Conservation (phyloP, 2,329 filamentous ascomycete species). For the Alternaria consortialis region DNA sequence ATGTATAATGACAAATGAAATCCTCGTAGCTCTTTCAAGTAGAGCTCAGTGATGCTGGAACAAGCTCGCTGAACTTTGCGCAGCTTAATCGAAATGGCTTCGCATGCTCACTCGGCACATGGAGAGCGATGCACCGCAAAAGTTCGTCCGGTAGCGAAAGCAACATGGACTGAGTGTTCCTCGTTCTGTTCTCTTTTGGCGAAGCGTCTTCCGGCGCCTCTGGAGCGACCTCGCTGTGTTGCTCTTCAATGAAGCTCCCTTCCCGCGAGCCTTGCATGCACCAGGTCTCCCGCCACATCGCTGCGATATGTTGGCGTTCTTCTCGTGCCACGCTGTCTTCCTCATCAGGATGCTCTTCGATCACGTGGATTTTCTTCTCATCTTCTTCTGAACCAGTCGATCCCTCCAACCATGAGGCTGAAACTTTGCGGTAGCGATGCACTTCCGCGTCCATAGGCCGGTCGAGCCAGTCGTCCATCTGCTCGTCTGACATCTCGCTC, state of each 20-base stretch:
- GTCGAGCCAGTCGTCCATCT: slow-evolving; percentile 32
- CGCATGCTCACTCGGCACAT: background rate
- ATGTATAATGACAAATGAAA: slow-evolving; percentile 5
- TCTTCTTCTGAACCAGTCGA: background rate
- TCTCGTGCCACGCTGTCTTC: slow-evolving; percentile 2
- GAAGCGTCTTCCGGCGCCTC: background rate
- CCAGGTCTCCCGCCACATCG: slow-evolving; percentile 16
- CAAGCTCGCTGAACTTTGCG: slow-evolving; percentile 1
- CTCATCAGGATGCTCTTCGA: slow-evolving; percentile 12
- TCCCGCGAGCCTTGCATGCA: slow-evolving; percentile 3
- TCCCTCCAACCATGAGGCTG: slow-evolving; percentile 11
- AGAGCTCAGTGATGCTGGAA: background rate
- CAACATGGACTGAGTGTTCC: background rate
- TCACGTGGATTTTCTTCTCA: slow-evolving; percentile 16
- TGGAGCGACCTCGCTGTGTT: background rate
- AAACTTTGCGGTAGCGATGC: slow-evolving; percentile 24
- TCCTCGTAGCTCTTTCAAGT: background rate
- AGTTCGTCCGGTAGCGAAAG: slow-evolving; percentile 1
- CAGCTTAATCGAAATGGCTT: slow-evolving; percentile 10
- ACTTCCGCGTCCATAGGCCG: slow-evolving; percentile 27
- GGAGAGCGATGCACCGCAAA: slow-evolving; percentile 5
- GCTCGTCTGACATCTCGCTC: slow-evolving; percentile 28
- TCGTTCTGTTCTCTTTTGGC: background rate
- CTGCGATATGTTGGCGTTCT: slow-evolving; percentile 4
- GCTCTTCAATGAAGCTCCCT: background rate